Evolutionary conservation across 192 early-diverging fungal species (phyloP).

Genomic region (Backusella luteola): DNA sequence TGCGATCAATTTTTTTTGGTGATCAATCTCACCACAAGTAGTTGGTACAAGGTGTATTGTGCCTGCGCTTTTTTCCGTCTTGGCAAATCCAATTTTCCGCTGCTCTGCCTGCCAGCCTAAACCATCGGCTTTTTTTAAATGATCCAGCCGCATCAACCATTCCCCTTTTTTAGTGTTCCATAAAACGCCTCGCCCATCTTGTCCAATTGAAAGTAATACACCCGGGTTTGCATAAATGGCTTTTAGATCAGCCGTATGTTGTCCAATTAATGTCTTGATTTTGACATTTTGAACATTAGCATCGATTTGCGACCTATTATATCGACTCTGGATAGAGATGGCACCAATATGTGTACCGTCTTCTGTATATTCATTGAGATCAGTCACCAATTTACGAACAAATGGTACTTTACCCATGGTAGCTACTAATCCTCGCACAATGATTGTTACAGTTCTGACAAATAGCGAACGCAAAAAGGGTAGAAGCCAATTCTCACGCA

Average conservation of each 20-base stretch:
- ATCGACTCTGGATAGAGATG: conserved; percentile 25
- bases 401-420: not conserved
- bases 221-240: conserved; percentile 1
- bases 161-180: conserved; percentile 23
- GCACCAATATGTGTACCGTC: conserved; percentile 31
- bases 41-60: not conserved
- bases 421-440: not conserved
- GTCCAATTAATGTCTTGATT: conserved; percentile 22
- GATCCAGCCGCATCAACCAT: conserved; percentile 34
- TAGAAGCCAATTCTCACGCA: conserved; percentile 17
- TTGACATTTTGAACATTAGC: conserved; percentile 10
- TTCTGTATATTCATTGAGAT: conserved; percentile 24
- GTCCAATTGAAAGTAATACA: conserved; percentile 22
- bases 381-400: not conserved
- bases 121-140: not conserved
- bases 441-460: not conserved
- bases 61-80: not conserved
- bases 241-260: conserved; percentile 31
- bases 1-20: conserved; percentile 18
- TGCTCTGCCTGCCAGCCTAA: conserved; percentile 8
- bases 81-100: not conserved
- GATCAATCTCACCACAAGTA: conserved; percentile 24
- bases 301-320: conserved; percentile 18
- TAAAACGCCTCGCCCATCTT: conserved; percentile 29
- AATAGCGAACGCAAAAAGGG: conserved; percentile 12